A percentile compares a stretch with the other conserved stretches of the same genome.
Conservation (phyloP, 768 basidiomycete genomes). For the Trametes maxima region DNA sequence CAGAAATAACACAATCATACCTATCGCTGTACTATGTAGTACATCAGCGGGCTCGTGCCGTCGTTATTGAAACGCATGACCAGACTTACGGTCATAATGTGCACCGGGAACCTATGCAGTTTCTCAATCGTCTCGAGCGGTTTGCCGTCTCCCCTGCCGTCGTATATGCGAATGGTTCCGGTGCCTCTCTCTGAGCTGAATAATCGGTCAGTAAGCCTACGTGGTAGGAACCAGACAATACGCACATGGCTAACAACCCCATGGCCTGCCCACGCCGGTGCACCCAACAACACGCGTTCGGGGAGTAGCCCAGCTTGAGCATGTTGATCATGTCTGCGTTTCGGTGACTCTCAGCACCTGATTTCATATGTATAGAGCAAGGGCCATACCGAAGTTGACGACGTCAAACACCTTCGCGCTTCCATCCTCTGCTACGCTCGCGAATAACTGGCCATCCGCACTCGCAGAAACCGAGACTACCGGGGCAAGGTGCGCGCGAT, state of each 20-base stretch:
- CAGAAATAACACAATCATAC: constrained; percentile 90
- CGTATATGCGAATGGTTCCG: constrained; percentile 84
- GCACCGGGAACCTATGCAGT: constrained; percentile 87
- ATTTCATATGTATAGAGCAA: constrained; percentile 2
- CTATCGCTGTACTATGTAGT: constrained; percentile 80
- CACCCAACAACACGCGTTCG: constrained; percentile 94
- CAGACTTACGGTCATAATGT: constrained; percentile 72
- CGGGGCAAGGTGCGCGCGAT: constrained; percentile 85
- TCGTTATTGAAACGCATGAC: not conserved
- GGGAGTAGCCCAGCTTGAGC: constrained; percentile 83
- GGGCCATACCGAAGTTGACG: constrained; percentile 85
- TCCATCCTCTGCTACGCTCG: constrained; percentile 89
- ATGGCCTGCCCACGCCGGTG: constrained; percentile 88
- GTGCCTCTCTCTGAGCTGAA: constrained; percentile 76
- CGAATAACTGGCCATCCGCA: constrained; percentile 90
- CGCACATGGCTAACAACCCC: constrained; percentile 85
- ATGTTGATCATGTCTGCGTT: constrained; percentile 72
- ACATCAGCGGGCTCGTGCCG: not conserved
- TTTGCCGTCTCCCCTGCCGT: constrained; percentile 82
- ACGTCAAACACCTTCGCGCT: constrained; percentile 97
- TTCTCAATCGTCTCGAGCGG: constrained; percentile 76
- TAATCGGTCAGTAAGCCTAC: constrained; percentile 24
- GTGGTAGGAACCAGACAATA: constrained; percentile 1
- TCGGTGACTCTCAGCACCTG: not conserved
- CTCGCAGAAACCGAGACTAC: constrained; percentile 83